Evolutionary conservation across 257 asterid species (phyloP).

Genomic region (Rehmannia glutinosa): DNA sequence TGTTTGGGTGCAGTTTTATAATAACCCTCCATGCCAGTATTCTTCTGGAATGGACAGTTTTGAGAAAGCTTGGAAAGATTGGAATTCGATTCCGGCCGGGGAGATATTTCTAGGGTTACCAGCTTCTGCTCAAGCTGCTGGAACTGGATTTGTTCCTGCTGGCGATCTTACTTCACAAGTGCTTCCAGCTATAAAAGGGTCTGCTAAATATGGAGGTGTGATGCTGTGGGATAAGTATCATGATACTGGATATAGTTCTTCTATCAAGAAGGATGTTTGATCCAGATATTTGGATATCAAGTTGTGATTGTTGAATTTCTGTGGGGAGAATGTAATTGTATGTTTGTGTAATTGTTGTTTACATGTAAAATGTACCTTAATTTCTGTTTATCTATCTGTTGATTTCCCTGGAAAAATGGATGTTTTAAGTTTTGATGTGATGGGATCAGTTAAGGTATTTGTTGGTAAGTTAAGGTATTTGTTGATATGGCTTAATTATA

Average conservation of each 20-base stretch:
- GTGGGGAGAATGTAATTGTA: no score
- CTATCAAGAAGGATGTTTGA: background rate
- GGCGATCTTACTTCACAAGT: background rate
- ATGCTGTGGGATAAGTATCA: background rate
- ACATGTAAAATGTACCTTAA: no score
- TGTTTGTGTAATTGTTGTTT: no score
- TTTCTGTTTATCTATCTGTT: background rate
- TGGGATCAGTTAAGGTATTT: no score
- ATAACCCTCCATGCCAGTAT: slow-evolving; percentile 24
- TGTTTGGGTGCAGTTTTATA: slow-evolving; percentile 10
- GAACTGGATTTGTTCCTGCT: background rate
- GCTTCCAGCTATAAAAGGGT: background rate
- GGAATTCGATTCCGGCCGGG: background rate
- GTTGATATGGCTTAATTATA: no score
- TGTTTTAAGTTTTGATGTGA: no score
- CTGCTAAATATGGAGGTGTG: background rate
- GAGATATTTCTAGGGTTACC: background rate
- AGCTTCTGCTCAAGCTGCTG: background rate
- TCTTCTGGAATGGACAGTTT: slow-evolving; percentile 7
- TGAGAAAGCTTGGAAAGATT: slow-evolving; percentile 10
- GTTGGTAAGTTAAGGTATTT: no score
- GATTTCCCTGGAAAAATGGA: no score
- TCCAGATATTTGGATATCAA: background rate
- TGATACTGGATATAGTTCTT: background rate
- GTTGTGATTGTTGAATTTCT: no score